Percentiles rank a stretch among this genome's conserved stretches.
Evolutionary conservation across 768 basidiomycete genomes (phyloP).

Genomic region (Suillus subalutaceus): DNA sequence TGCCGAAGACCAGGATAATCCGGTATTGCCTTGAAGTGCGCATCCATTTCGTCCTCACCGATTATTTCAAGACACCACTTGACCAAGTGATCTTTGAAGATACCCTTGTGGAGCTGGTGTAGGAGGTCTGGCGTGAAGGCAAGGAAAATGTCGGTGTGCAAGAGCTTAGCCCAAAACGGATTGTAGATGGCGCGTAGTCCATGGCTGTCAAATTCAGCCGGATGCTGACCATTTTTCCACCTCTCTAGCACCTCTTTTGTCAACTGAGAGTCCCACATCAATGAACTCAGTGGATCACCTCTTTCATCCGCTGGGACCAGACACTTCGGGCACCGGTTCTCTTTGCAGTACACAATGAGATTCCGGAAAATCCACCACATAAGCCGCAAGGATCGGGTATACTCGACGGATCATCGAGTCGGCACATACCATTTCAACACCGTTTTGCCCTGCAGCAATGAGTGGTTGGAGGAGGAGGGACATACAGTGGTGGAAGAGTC

Average conservation of each 20-base stretch:
- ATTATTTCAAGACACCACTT: conserved; percentile 34
- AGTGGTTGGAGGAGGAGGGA: conserved; percentile 19
- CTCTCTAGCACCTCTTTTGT: neutral
- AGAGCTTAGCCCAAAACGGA: conserved; percentile 47
- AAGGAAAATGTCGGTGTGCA: conserved; percentile 41
- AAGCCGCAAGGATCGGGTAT: conserved; percentile 25
- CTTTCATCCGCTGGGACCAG: neutral
- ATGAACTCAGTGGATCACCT: conserved; percentile 8
- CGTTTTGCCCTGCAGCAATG: too few relatives aligned
- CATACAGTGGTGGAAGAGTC: conserved; percentile 28
- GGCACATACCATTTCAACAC: too few relatives aligned
- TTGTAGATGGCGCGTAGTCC: neutral
- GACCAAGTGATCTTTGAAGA: conserved; percentile 47
- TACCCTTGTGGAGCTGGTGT: conserved; percentile 51
- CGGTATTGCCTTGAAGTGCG: conserved; percentile 19
- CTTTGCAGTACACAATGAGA: conserved; percentile 18
- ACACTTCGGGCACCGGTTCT: conserved; percentile 16
- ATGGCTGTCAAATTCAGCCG: too few relatives aligned
- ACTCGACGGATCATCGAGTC: conserved; percentile 11
- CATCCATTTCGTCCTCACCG: conserved; percentile 19
- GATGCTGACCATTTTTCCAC: too few relatives aligned
- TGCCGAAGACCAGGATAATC: conserved; percentile 22
- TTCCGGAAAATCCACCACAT: conserved; percentile 29
- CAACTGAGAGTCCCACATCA: neutral
- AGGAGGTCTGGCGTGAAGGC: conserved; percentile 45